Evolutionary conservation across 2,329 filamentous ascomycete genomes (phyloP), one percentile per base, ranked within the genome.

Genomic region (Fusarium xyrophilum): DNA sequence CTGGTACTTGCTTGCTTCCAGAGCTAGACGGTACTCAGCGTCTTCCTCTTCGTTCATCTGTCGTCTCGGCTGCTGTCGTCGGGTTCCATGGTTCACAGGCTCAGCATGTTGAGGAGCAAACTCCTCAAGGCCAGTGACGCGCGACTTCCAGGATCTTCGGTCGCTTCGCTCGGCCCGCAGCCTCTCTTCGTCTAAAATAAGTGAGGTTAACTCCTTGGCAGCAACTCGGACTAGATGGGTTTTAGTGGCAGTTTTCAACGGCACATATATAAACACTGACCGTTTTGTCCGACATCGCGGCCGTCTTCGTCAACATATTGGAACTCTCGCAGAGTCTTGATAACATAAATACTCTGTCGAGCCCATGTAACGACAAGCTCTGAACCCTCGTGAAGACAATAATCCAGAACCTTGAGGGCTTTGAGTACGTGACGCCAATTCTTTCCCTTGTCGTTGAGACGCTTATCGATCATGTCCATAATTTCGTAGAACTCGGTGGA

Each of bases 391-490:
- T 99, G 96, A 60, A 99, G 85, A 81, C 94, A 97, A 81, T 99
- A 99, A 80, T 99, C 96, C 60, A 98, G 86, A 55, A 99, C 96
- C 79, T 99, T 99, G 72, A 99, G 85, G 42, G 96, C 96, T 82
- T 99, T 99, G 63, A 99, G 84, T 15, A 99, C 96, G 79, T 99
- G 96, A 74, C 96, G 90, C 96, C 96, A 99, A 79, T 99, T 99
- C 86, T 98, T 99, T 77, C 96, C 96, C 81, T 99, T 98, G 81
- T 99, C 96, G 76, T 99, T 99, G 76, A 99, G 84, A 72, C 96
- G 91, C 84, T 98, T 98, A 82, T 99, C 96, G 72, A 99, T 85
- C 93, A 99, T 99, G 79, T 99, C 96, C 91, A 99, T 97, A 75
- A 99, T 97, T 79, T 99, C 95, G 83, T 97, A 97, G 83, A 99